Evolutionary conservation across 1,284 basidiomycete genomes (phyloP).

Genomic region (Melampsora larici-populina): DNA sequence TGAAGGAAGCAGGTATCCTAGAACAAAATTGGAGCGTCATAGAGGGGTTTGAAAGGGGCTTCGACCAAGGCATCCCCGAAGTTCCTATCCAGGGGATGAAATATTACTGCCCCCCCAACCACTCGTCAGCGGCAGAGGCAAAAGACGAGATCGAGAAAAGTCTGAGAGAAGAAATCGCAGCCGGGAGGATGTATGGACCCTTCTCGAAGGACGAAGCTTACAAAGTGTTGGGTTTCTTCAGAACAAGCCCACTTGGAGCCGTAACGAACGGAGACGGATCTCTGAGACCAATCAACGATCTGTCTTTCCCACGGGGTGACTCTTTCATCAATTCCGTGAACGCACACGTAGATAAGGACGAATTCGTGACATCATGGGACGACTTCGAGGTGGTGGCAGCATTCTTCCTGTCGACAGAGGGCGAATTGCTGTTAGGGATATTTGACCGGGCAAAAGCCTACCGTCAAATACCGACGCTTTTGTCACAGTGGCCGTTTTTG

Average conservation of each 20-base stretch:
- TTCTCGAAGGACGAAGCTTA: too few relatives aligned
- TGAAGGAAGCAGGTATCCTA: neutral
- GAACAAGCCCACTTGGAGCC: neutral
- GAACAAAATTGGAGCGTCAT: neutral
- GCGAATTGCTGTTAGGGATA: too few relatives aligned
- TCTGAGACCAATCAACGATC: slow-evolving; percentile 4
- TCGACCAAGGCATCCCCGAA: neutral
- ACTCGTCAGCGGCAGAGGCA: too few relatives aligned
- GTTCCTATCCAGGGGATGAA: neutral
- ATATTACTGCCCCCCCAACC: too few relatives aligned
- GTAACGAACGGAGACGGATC: slow-evolving; percentile 4
- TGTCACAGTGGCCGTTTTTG: too few relatives aligned
- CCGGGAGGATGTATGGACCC: neutral
- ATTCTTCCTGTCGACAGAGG: too few relatives aligned
- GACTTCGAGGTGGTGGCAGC: too few relatives aligned
- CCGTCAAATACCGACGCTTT: too few relatives aligned
- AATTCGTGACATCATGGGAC: neutral
- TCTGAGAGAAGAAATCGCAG: neutral
- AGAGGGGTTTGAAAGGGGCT: neutral
- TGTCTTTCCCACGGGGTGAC: neutral
- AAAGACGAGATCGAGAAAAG: too few relatives aligned
- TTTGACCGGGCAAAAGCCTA: too few relatives aligned
- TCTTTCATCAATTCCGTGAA: neutral
- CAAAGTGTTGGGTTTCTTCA: neutral
- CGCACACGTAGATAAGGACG: neutral